These are phyloP conservation scores for Suillus americanus DNA, from an alignment of 768 basidiomycete genomes.

Conservation along the genomic window DNA sequence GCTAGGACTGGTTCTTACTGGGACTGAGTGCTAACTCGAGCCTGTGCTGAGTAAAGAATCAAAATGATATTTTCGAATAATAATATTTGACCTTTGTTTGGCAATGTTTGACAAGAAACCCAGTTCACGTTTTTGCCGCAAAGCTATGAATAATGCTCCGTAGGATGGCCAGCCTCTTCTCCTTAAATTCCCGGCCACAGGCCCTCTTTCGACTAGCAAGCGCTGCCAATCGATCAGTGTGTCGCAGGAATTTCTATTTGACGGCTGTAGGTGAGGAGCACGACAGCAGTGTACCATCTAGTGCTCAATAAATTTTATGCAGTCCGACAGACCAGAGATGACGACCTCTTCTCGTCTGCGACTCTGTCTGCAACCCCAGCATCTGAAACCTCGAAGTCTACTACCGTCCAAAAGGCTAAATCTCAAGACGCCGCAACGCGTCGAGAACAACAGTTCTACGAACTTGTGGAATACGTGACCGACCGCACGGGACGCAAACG, in stretches of 20 bases:
- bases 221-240: background rate
- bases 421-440: background rate
- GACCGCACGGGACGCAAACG: conserved; percentile 31
- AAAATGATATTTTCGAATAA: no score
- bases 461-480: conserved; percentile 26
- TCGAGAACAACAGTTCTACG: conserved; percentile 23
- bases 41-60: no score
- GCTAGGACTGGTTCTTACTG: no score
- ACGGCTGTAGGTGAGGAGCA: background rate
- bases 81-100: background rate
- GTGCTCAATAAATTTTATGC: background rate
- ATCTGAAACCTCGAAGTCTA: background rate
- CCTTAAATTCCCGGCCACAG: background rate
- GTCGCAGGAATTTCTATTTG: background rate
- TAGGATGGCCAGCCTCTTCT: background rate
- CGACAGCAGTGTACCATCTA: background rate
- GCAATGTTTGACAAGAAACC: background rate
- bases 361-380: background rate
- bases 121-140: background rate
- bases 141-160: background rate
- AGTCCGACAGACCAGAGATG: conserved; percentile 18
- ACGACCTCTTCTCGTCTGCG: conserved; percentile 15
- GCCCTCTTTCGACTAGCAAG: background rate
- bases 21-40: no score
- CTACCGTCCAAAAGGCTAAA: background rate